These are phyloP conservation scores for Vicia sativa DNA, from an alignment of 306 rosid species.

Conservation along the genomic window DNA sequence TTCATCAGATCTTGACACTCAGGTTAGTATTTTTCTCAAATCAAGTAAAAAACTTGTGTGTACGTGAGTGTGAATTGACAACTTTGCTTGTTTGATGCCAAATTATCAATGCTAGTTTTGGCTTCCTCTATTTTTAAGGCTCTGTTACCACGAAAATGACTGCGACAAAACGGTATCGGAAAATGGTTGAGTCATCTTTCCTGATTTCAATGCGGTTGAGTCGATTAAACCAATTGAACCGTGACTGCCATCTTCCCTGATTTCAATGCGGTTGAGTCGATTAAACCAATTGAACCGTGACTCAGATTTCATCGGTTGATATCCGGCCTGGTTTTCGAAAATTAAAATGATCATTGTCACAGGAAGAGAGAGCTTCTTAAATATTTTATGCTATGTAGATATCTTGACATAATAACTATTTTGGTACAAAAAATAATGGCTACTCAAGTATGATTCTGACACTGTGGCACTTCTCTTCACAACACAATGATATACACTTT, in stretches of 20 bases:
- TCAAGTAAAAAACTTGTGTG: too few relatives aligned
- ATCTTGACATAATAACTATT: neutral
- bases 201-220: neutral
- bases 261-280: neutral
- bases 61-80: too few relatives aligned
- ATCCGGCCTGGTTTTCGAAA: neutral
- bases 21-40: constrained; percentile 56
- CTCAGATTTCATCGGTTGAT: neutral
- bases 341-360: neutral
- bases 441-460: constrained; percentile 39
- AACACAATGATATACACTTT: neutral
- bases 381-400: constrained; percentile 2
- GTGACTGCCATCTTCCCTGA: neutral
- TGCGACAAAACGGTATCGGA: too few relatives aligned
- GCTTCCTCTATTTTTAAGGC: too few relatives aligned
- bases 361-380: neutral
- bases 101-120: too few relatives aligned
- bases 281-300: neutral
- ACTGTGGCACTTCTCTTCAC: constrained; percentile 25
- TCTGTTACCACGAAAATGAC: too few relatives aligned
- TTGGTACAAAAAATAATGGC: constrained; percentile 18
- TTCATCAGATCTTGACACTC: constrained; percentile 73
- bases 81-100: too few relatives aligned
- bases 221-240: neutral
- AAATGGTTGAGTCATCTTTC: neutral